Conservation (phyloP, 2,329 filamentous ascomycete species). For the Fusarium veterinarium region DNA sequence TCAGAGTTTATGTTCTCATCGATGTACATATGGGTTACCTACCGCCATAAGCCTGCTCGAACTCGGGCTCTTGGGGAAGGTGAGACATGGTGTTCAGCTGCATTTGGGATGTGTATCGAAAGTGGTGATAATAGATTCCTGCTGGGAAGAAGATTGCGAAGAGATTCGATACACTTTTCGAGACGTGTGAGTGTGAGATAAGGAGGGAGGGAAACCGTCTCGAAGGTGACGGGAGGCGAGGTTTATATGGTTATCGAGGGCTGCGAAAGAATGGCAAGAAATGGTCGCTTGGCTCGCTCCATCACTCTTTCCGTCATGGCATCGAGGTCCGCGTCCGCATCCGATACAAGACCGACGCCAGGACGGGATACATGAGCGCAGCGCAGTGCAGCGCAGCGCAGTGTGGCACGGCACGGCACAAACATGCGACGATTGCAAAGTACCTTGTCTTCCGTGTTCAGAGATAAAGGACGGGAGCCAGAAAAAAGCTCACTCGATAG, state of each 20-base stretch:
- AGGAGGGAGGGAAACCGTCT: not conserved
- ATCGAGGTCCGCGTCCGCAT: constrained; percentile 17
- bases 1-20: constrained; percentile 12
- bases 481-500: constrained; percentile 35
- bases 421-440: constrained; percentile 16
- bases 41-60: constrained; percentile 98
- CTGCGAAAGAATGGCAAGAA: constrained; percentile 15
- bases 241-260: constrained; percentile 35
- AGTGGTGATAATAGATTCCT: constrained; percentile 11
- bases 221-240: constrained; percentile 26
- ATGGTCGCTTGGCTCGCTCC: constrained; percentile 6
- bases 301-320: constrained; percentile 29
- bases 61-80: constrained; percentile 91
- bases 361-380: not conserved
- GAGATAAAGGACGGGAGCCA: constrained; percentile 11
- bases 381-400: not conserved
- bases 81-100: constrained; percentile 74
- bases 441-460: constrained; percentile 20
- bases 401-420: not conserved
- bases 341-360: constrained; percentile 22
- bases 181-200: constrained; percentile 7
- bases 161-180: constrained; percentile 12
- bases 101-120: constrained; percentile 30
- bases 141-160: constrained; percentile 4
- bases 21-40: constrained; percentile 48